Conservation (phyloP, 805 yeast species). For the Ogataea minuta region DNA sequence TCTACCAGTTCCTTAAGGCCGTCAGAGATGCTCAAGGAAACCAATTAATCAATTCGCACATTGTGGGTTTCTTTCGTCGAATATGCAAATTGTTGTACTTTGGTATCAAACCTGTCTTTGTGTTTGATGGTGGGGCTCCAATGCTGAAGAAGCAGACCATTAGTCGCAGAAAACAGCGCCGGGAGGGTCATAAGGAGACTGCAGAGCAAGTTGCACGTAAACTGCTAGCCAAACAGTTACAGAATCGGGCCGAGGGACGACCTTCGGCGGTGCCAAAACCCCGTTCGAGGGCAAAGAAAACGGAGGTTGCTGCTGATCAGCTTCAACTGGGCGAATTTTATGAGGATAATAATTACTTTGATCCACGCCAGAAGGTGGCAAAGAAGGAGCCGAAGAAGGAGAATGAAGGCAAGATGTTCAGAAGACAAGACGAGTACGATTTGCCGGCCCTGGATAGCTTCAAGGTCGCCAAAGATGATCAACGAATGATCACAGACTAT, state of each 20-base stretch:
- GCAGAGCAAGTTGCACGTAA: slow-evolving; percentile 76
- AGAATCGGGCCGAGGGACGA: slow-evolving; percentile 45
- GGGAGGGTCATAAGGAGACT: slow-evolving; percentile 71
- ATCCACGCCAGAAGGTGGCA: background rate
- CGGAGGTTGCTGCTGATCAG: slow-evolving; percentile 23
- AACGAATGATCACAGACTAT: slow-evolving; percentile 68
- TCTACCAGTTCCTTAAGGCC: slow-evolving; percentile 93
- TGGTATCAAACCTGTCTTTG: slow-evolving; percentile 87
- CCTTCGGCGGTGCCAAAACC: slow-evolving; percentile 4
- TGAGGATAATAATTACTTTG: slow-evolving; percentile 33
- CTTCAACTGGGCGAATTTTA: slow-evolving; percentile 36
- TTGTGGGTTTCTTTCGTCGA: slow-evolving; percentile 93
- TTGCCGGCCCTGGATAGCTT: slow-evolving; percentile 64
- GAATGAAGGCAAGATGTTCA: slow-evolving; percentile 36
- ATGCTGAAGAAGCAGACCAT: slow-evolving; percentile 77
- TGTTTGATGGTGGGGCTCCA: slow-evolving; percentile 96
- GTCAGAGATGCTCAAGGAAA: slow-evolving; percentile 85
- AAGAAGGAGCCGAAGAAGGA: slow-evolving; percentile 11
- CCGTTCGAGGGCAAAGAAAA: slow-evolving; percentile 5
- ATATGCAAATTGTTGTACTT: slow-evolving; percentile 85
- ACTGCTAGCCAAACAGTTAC: slow-evolving; percentile 76
- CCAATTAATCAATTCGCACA: slow-evolving; percentile 73
- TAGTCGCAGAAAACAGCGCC: slow-evolving; percentile 62
- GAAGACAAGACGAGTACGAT: slow-evolving; percentile 78
- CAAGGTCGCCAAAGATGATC: slow-evolving; percentile 54